Base-by-base conservation (phyloP, 169 alveolate genomes). In the Eimeria maxima region DNA sequence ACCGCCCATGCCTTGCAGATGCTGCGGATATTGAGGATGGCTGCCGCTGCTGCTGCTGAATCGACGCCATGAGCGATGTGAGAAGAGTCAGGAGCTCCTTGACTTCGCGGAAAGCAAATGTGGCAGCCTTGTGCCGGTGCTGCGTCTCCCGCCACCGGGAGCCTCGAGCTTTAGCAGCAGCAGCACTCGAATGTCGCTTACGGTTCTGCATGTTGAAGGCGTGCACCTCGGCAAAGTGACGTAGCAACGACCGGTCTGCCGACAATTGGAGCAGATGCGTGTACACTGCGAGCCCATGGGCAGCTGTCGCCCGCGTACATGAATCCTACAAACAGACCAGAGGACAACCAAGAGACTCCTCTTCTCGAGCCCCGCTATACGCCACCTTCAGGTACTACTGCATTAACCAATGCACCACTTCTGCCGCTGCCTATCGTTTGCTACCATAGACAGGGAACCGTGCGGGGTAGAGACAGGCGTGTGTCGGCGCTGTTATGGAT, bases 251-350 rank as follows among this genome's bases (percentile, higher is more conserved):
- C 69, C 63, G 69, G 73, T 92, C 91, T 4, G 92, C 95, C 0
- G 95, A 92, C n/a, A 92, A 57, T 38, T 78, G 91, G 47, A 92
- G 67, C 16, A 92, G 84, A 27, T 92, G 92, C 63, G 95, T 73
- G 86, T 73, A 92, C 60, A 92, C 55, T 38, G 95, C 90, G 44
- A 92, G 91, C 63, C 91, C 92, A 3, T 78, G 83, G 38, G 88
- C 92, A 73, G 95, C 95, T 42, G 92, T 27, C n/a, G 47, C 91
- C 10, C 91, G 83, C 29, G 93, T 86, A 14, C 20, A 22, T 57
- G 44, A 11, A n/a, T 92, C 95, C 95, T 92, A 60, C 44, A 60
- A 45, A 33, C 44, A 86, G 87, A 44, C 65, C 60, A 38, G 22
- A 45, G 38, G 44, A 47, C 18, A 76, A 24, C 4, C 60, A 5